Base-by-base conservation (phyloP, 495 filamentous ascomycete genomes). In the Penicillium bovifimosum region DNA sequence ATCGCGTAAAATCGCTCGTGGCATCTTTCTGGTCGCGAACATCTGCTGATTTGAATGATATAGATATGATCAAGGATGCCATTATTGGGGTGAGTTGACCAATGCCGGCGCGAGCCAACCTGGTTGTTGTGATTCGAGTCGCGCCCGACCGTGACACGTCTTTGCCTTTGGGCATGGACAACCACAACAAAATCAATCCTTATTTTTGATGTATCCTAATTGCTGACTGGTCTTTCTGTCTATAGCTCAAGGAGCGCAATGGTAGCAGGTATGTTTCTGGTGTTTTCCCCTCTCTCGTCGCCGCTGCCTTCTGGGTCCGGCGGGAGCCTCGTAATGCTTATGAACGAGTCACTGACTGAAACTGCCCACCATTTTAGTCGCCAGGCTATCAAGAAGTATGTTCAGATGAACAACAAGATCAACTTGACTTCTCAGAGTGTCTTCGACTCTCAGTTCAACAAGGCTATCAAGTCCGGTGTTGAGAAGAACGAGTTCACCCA, bases 311-410 rank as follows among this genome's bases (percentile, higher is more conserved):
- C 27, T 27, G 34, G 33, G 11, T 14, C 39, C 43, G 53, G 33
- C 47, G 41, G 4, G 33, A 52, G 11, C 38, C 16, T 50, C 42
- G 49, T 54, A 52, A 41, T 26, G 11, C 39, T 47, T 43, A 27
- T 20, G 18, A 41, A 54, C 51, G 44, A 42, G 10, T 14, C 20
- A 58, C 60, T 63, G 40, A 60, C 41, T 39, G n/a, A 26, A 33
- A 18, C 50, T 55, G 20, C 28, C 36, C 27, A 32, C 34, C 41
- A 24, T 41, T 41, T 62, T 67, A 98, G 93, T 75, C 95, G 93
- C 60, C 86, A 91, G 70, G 87, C 88, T 26, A 84, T 99, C 69
- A 96, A 96, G 87, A 96, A 99, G 73, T 99, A 97, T 77, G 88
- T 99, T 64, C 80, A 82, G 71, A 84, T 87, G 61, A 97, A 99